phyloP scores from a whole-genome alignment of 495 filamentous ascomycete species.

The Penicillium goetzii region DNA sequence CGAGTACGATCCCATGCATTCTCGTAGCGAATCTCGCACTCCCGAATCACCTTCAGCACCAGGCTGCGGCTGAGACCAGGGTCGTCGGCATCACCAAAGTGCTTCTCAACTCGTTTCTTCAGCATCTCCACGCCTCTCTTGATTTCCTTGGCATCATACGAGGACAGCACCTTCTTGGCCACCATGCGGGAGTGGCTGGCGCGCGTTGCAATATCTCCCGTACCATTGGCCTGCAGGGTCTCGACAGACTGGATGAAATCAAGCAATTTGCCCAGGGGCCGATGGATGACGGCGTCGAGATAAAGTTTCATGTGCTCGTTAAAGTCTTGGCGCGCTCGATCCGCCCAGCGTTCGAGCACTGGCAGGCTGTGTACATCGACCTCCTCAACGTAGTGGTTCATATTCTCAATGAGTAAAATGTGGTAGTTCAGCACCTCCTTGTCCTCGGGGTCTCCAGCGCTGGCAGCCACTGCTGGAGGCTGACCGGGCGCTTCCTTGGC shows the following conservation, averaged over 20 bases:
- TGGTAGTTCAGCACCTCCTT: constrained; percentile 96
- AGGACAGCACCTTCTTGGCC: constrained; percentile 81
- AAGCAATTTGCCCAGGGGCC: constrained; percentile 85
- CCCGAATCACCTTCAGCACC: constrained; percentile 75
- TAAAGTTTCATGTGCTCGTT: constrained; percentile 88
- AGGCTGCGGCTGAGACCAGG: constrained; percentile 66
- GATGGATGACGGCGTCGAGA: constrained; percentile 81
- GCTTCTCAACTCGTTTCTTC: constrained; percentile 90
- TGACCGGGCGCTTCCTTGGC: constrained; percentile 84
- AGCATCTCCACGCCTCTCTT: constrained; percentile 82
- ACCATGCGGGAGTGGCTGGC: constrained; percentile 76
- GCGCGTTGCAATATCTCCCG: constrained; percentile 65
- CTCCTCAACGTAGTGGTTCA: constrained; percentile 96
- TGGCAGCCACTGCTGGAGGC: constrained; percentile 51
- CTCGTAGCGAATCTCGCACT: constrained; percentile 79
- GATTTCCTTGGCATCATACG: constrained; percentile 81
- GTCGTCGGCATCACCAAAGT: constrained; percentile 89
- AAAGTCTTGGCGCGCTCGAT: constrained; percentile 75
- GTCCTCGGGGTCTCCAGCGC: constrained; percentile 75
- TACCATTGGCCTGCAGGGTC: constrained; percentile 58
- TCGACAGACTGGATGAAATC: constrained; percentile 88
- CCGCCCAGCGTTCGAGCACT: constrained; percentile 79
- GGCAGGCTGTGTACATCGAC: constrained; percentile 74
- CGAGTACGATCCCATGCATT: constrained; percentile 71
- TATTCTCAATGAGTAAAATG: constrained; percentile 95